Conservation (phyloP, 345 rosid genomes). For the Sisymbrium irio region DNA sequence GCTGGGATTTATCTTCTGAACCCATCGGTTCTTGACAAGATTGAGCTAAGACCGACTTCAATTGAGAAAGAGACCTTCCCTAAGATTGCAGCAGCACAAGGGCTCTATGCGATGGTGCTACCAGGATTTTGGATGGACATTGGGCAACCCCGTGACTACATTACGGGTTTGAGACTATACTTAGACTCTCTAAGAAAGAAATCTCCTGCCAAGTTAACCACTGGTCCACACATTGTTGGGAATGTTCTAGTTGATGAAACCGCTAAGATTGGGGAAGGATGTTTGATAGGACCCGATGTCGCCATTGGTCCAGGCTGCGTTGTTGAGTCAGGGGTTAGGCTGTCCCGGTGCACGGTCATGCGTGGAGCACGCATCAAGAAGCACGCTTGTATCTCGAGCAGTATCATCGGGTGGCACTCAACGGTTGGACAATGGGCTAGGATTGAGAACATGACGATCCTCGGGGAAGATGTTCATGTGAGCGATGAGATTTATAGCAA, state of each 20-base stretch:
- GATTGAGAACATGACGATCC: slow-evolving; percentile 96
- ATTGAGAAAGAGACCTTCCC: slow-evolving; percentile 98
- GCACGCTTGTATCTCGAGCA: slow-evolving; percentile 91
- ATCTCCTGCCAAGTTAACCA: slow-evolving; percentile 56
- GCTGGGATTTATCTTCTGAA: slow-evolving; percentile 93
- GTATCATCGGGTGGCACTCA: slow-evolving; percentile 98
- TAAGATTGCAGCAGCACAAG: slow-evolving; percentile 72
- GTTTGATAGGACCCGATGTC: slow-evolving; percentile 94
- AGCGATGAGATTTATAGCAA: slow-evolving; percentile 94
- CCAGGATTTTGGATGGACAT: slow-evolving; percentile 99
- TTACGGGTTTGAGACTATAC: slow-evolving; percentile 87
- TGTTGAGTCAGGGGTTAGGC: slow-evolving; percentile 92
- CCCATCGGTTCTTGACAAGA: slow-evolving; percentile 84
- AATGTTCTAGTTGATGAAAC: slow-evolving; percentile 84
- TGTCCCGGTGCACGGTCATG: slow-evolving; percentile 95
- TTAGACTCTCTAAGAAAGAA: slow-evolving; percentile 86
- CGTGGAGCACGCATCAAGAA: slow-evolving; percentile 93
- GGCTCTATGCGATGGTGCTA: slow-evolving; percentile 89
- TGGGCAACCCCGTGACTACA: slow-evolving; percentile 97
- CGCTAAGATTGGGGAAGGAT: slow-evolving; percentile 92
- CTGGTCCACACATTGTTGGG: slow-evolving; percentile 69
- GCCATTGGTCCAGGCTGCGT: slow-evolving; percentile 95
- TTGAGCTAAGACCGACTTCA: slow-evolving; percentile 90
- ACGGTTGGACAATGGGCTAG: slow-evolving; percentile 96
- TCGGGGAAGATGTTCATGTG: slow-evolving; percentile 95